phyloP scores from a whole-genome alignment of 2,329 filamentous ascomycete genomes.

The Pestalotiopsis fici region DNA sequence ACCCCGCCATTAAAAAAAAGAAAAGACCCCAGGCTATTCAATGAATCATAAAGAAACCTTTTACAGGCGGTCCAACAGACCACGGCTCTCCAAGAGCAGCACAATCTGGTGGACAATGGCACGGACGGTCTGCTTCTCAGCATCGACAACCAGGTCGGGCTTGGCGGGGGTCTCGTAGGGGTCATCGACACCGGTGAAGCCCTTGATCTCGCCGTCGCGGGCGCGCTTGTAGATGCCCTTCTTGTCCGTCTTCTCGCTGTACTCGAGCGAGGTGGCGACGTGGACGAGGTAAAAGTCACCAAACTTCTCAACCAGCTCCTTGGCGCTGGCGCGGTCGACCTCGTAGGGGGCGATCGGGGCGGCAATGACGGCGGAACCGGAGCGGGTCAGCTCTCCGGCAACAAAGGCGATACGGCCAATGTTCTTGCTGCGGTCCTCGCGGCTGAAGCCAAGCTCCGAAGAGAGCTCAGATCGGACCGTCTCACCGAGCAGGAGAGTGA shows the following conservation, averaged over 20 bases:
- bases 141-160: slow-evolving; percentile 81
- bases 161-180: slow-evolving; percentile 86
- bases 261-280: slow-evolving; percentile 88
- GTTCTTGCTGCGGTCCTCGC: slow-evolving; percentile 91
- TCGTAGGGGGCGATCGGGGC: slow-evolving; percentile 96
- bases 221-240: slow-evolving; percentile 85
- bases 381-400: slow-evolving; percentile 88
- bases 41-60: background rate
- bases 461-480: slow-evolving; percentile 93
- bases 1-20: background rate
- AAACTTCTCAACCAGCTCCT: slow-evolving; percentile 82
- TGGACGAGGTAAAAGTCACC: slow-evolving; percentile 95
- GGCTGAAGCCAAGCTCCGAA: slow-evolving; percentile 92
- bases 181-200: slow-evolving; percentile 97
- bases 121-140: slow-evolving; percentile 83
- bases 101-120: slow-evolving; percentile 97
- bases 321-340: slow-evolving; percentile 71
- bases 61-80: slow-evolving; percentile 75
- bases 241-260: slow-evolving; percentile 94
- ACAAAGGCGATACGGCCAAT: slow-evolving; percentile 96
- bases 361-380: slow-evolving; percentile 92
- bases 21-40: slow-evolving; percentile 1
- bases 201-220: slow-evolving; percentile 88
- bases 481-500: slow-evolving; percentile 92
- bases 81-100: slow-evolving; percentile 84